phyloP scores from a whole-genome alignment of 306 rosid species.

The Alnus rubra region DNA sequence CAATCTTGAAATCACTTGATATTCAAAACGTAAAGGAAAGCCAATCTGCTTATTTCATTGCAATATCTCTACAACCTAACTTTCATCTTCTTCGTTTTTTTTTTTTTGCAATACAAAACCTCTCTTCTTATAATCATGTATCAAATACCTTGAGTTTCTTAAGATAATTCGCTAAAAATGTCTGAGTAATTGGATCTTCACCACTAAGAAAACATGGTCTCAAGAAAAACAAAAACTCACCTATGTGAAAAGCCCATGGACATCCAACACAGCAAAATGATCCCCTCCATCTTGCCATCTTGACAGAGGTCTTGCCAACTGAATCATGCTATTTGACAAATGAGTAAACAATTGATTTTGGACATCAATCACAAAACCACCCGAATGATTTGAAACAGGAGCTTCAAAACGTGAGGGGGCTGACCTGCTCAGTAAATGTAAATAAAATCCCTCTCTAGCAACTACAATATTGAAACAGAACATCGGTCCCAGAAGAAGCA shows the following conservation, averaged over 20 bases:
- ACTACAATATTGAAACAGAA: constrained; percentile 15
- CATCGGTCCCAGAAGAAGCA: constrained; percentile 5
- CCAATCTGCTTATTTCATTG: not conserved
- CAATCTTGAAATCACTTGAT: no score
- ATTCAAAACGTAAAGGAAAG: no score
- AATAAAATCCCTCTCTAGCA: not conserved
- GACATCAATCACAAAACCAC: constrained; percentile 15
- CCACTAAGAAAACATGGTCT: not conserved
- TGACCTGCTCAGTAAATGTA: constrained; percentile 53
- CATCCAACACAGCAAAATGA: constrained; percentile 89
- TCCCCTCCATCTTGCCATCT: constrained; percentile 80
- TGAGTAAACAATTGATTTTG: not conserved
- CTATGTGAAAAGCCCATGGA: constrained; percentile 85
- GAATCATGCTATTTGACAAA: constrained; percentile 11
- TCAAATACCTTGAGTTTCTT: not conserved
- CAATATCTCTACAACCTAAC: not conserved
- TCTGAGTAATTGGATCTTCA: not conserved
- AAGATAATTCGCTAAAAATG: not conserved
- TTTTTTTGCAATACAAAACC: not conserved
- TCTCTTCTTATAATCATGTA: not conserved
- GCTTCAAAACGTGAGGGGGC: constrained; percentile 93
- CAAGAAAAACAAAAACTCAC: constrained; percentile 37
- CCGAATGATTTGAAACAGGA: constrained; percentile 6
- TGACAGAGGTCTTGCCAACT: constrained; percentile 61
- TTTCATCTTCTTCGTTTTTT: no score